Percentiles rank a stretch among this genome's conserved stretches.
Evolutionary conservation across 2,329 filamentous ascomycete genomes (phyloP).

Genomic region (Diaporthe aspalathi): DNA sequence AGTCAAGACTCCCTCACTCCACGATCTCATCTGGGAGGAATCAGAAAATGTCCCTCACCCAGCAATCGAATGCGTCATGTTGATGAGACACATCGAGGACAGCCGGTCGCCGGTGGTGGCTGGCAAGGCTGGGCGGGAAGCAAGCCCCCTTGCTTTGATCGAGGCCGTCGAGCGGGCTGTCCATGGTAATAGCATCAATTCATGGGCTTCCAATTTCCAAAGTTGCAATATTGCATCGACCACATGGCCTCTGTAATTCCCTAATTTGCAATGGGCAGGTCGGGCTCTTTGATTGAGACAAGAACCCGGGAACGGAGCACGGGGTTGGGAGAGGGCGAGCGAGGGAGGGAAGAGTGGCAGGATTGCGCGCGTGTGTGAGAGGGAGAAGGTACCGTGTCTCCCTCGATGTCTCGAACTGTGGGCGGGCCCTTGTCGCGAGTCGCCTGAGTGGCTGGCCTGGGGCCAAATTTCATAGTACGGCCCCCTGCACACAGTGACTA

Average conservation of each 20-base stretch:
- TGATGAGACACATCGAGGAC: conserved; percentile 4
- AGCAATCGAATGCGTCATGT: conserved; percentile 11
- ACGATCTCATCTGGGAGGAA: conserved; percentile 34
- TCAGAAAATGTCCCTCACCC: conserved; percentile 12
- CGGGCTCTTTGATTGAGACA: conserved; percentile 26
- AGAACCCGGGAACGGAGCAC: conserved; percentile 26
- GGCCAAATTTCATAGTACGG: conserved; percentile 18
- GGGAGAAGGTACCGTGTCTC: conserved; percentile 22
- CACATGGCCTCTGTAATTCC: conserved; percentile 30
- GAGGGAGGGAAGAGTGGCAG: background rate
- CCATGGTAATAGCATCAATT: conserved; percentile 28
- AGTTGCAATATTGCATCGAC: conserved; percentile 21
- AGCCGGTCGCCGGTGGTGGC: background rate
- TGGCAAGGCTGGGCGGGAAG: background rate
- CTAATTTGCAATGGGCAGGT: conserved; percentile 29
- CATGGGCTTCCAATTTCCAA: conserved; percentile 18
- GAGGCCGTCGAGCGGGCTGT: background rate
- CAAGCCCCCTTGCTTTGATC: conserved; percentile 18
- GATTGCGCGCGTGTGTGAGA: background rate
- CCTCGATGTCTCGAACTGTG: conserved; percentile 29
- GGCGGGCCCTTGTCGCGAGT: conserved; percentile 24
- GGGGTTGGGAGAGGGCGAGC: conserved; percentile 10
- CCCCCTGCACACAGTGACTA: background rate
- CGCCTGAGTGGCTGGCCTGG: conserved; percentile 26
- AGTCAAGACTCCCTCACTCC: conserved; percentile 32